phyloP scores from a whole-genome alignment of 352 stramenopile genomes.

The Globisporangium paddicum region DNA sequence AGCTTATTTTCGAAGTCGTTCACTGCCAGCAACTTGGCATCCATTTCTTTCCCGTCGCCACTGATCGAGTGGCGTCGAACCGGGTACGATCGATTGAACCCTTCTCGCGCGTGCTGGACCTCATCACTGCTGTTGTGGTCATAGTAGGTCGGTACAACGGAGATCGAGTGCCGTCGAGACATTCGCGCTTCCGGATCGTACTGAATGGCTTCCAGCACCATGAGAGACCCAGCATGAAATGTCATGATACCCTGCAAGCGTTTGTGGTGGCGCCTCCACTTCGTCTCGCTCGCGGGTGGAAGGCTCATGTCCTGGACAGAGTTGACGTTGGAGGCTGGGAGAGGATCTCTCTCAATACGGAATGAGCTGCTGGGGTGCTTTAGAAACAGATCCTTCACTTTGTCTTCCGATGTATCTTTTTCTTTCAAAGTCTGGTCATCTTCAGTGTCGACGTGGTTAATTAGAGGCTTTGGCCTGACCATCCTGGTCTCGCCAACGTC shows the following conservation, averaged over 20 bases:
- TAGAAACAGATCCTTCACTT: not conserved
- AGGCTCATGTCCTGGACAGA: not conserved
- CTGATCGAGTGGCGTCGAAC: constrained; percentile 34
- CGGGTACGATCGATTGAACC: not conserved
- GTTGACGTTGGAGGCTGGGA: not conserved
- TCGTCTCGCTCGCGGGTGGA: constrained; percentile 23
- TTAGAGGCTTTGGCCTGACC: not conserved
- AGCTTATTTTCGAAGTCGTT: constrained; percentile 8
- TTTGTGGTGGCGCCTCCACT: constrained; percentile 39
- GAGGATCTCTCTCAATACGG: not conserved
- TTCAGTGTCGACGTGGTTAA: not conserved
- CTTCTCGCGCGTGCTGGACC: not conserved
- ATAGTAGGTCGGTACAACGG: constrained; percentile 19
- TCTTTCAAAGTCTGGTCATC: not conserved
- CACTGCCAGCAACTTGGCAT: constrained; percentile 15
- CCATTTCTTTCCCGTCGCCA: constrained; percentile 17
- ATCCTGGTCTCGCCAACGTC: constrained; percentile 2
- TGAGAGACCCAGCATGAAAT: constrained; percentile 20
- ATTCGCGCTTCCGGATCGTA: not conserved
- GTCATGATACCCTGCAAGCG: constrained; percentile 35
- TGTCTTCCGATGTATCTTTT: not conserved
- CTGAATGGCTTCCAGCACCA: constrained; percentile 19
- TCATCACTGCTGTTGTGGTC: constrained; percentile 4
- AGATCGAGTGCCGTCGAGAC: constrained; percentile 25
- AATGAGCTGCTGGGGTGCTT: not conserved